These are phyloP conservation scores for Crithidia bombi DNA, from an alignment of 208 protist genomes.

Conservation along the genomic window DNA sequence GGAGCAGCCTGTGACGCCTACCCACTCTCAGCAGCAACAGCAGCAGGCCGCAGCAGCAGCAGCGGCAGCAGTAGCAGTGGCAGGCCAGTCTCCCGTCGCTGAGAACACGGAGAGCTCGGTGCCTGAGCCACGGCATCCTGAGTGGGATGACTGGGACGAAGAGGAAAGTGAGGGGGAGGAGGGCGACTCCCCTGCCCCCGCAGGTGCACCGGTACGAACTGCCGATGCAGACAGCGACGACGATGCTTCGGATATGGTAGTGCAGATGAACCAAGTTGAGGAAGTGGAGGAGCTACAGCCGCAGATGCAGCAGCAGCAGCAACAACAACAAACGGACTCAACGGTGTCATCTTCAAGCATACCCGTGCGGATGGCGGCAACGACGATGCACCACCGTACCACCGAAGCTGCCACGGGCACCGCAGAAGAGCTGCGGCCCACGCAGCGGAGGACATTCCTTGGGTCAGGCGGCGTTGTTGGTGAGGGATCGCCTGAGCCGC, in stretches of 20 bases:
- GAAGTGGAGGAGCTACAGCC: neutral
- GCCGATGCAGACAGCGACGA: slow-evolving; percentile 10
- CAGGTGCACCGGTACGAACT: neutral
- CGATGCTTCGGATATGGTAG: slow-evolving; percentile 21
- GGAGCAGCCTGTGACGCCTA: neutral
- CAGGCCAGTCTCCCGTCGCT: neutral
- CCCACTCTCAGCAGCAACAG: neutral
- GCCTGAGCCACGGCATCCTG: slow-evolving; percentile 4
- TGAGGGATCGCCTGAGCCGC: slow-evolving; percentile 29
- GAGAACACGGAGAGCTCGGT: neutral
- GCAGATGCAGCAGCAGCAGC: neutral
- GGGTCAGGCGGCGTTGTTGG: neutral
- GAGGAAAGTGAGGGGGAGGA: slow-evolving; percentile 24
- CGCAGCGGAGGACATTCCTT: slow-evolving; percentile 47
- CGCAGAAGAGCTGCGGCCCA: slow-evolving; percentile 29
- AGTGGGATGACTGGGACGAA: slow-evolving; percentile 42
- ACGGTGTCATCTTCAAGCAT: neutral
- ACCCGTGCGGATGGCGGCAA: slow-evolving; percentile 9
- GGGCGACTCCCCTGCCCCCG: neutral
- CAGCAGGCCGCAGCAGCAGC: neutral
- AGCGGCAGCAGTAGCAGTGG: neutral
- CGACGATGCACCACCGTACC: slow-evolving; percentile 10
- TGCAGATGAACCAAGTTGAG: slow-evolving; percentile 19
- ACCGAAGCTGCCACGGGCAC: neutral
- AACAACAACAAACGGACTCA: neutral